Percentiles rank a stretch among this genome's conserved stretches.
These are phyloP conservation scores for Solanum infundibuliforme DNA, from an alignment of 257 asterid genomes.

Conservation along the genomic window DNA sequence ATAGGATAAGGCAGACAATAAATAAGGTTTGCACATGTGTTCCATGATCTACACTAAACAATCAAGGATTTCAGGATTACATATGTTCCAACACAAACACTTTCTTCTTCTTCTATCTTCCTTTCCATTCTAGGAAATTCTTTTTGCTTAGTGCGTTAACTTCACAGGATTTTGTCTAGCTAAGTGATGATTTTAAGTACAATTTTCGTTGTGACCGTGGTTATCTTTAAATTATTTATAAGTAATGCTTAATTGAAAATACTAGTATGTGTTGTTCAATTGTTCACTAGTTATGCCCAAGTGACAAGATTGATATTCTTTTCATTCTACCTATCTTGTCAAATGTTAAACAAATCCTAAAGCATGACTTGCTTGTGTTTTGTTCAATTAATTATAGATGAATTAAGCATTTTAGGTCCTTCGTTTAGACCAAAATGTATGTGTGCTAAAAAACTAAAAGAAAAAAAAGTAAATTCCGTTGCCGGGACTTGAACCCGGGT, in stretches of 20 bases:
- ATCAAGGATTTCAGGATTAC: neutral
- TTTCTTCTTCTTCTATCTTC: neutral
- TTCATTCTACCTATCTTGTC: neutral
- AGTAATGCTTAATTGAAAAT: neutral
- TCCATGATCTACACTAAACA: neutral
- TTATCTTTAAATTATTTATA: too few relatives aligned
- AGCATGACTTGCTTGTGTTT: neutral
- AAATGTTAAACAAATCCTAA: neutral
- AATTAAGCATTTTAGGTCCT: neutral
- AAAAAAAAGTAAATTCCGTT: neutral
- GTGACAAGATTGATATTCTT: neutral
- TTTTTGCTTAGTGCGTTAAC: neutral
- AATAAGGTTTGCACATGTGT: neutral
- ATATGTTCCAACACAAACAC: neutral
- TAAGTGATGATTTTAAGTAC: neutral
- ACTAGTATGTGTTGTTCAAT: neutral
- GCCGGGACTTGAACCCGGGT: slow-evolving; percentile 97
- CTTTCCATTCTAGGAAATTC: neutral
- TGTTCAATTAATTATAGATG: neutral
- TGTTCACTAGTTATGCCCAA: neutral
- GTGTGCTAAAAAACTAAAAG: neutral
- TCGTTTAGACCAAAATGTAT: neutral
- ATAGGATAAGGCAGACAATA: neutral
- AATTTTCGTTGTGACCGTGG: too few relatives aligned
- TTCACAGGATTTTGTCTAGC: neutral